Evolutionary conservation across 1,284 basidiomycete species (phyloP).

Genomic region (Pseudozyma sp.): DNA sequence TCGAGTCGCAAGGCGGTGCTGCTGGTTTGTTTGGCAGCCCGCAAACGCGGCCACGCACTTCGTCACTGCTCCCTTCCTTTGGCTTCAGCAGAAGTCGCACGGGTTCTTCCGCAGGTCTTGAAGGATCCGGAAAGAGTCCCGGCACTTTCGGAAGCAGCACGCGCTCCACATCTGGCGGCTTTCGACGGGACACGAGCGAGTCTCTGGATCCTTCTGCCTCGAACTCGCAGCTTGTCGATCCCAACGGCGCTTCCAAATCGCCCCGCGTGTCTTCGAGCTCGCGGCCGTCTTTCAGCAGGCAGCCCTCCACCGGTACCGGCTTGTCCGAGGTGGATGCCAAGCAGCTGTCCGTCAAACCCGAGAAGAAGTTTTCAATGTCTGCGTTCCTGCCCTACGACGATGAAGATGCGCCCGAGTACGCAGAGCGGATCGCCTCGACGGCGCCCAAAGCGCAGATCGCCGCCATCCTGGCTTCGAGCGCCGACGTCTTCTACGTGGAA

Average conservation of each 20-base stretch:
- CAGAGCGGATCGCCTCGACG: constrained; percentile 41
- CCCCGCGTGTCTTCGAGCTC: constrained; percentile 35
- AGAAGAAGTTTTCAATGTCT: constrained; percentile 43
- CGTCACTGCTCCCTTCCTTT: constrained; percentile 55
- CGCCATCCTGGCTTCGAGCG: constrained; percentile 71
- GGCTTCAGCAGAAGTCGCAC: constrained; percentile 45
- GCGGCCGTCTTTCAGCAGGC: constrained; percentile 38
- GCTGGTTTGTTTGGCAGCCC: constrained; percentile 52
- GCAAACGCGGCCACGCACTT: constrained; percentile 45
- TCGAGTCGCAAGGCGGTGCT: constrained; percentile 58
- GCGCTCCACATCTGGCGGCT: constrained; percentile 25
- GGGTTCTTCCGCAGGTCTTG: constrained; percentile 36
- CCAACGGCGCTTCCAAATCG: constrained; percentile 15
- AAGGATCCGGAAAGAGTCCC: constrained; percentile 35
- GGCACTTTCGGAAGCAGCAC: constrained; percentile 26
- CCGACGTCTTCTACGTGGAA: constrained; percentile 78
- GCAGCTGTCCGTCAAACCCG: constrained; percentile 16
- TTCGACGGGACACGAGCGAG: constrained; percentile 30
- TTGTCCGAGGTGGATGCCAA: constrained; percentile 23
- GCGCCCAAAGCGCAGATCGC: constrained; percentile 49
- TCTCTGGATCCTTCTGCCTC: constrained; percentile 2
- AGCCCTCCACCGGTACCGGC: constrained; percentile 23
- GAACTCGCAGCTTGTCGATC: constrained; percentile 8
- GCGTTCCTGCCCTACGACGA: constrained; percentile 50
- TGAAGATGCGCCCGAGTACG: constrained; percentile 50